phyloP scores from a whole-genome alignment of 192 early-diverging fungal species.

The Mortierella antarctica region DNA sequence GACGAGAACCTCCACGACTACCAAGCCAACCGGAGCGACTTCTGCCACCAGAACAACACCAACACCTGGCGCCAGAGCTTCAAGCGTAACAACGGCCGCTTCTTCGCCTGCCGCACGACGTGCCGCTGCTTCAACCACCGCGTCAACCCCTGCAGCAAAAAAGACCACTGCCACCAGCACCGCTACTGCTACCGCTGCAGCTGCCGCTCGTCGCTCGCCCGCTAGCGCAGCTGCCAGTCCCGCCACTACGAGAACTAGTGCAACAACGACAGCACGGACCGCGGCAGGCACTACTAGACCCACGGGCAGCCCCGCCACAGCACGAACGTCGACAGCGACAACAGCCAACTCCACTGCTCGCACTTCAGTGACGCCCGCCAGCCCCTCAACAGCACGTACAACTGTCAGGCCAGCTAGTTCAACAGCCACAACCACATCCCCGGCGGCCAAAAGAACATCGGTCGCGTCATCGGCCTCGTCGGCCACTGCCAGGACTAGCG shows the following conservation, averaged over 20 bases:
- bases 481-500: conserved; percentile 12
- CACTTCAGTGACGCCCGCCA: conserved; percentile 4
- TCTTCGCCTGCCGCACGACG: conserved; percentile 5
- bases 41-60: conserved; percentile 6
- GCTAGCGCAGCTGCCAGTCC: conserved; percentile 12
- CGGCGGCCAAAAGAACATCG: conserved; percentile 17
- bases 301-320: not conserved
- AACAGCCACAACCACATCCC: conserved; percentile 2
- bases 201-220: conserved; percentile 17
- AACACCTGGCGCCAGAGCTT: not conserved
- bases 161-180: conserved; percentile 4
- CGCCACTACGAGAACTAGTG: conserved; percentile 3
- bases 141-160: not conserved
- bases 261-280: conserved; percentile 10
- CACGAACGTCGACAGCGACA: conserved; percentile 1
- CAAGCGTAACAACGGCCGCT: conserved; percentile 7
- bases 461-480: not conserved
- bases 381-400: conserved; percentile 4
- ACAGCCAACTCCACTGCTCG: not conserved
- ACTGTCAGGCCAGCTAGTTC: conserved; percentile 2
- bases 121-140: not conserved
- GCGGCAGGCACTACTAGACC: not conserved
- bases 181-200: not conserved
- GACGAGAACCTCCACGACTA: conserved; percentile 1
- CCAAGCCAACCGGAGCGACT: conserved; percentile 1